Conservation (phyloP, 1,284 basidiomycete species). For the Leccinum subrobustum region DNA sequence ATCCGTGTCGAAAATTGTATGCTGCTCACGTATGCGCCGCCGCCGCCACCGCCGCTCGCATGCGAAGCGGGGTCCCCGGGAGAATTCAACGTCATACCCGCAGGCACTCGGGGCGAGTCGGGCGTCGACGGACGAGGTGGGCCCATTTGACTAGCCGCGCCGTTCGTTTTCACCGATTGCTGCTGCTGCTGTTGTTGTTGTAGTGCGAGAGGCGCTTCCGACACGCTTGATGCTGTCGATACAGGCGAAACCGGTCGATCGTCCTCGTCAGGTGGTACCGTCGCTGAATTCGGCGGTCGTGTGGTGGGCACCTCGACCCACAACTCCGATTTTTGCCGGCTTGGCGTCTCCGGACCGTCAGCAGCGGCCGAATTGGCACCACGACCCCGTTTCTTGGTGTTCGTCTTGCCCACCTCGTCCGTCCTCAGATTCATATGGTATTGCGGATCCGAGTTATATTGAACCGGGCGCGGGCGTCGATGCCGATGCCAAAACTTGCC, state of each 20-base stretch:
- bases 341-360: constrained; percentile 56
- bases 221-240: constrained; percentile 65
- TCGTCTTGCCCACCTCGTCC: constrained; percentile 54
- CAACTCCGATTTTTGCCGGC: constrained; percentile 43
- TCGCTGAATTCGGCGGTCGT: constrained; percentile 35
- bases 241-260: constrained; percentile 63
- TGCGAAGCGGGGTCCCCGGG: constrained; percentile 16
- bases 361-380: constrained; percentile 45
- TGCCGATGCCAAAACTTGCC: constrained; percentile 87
- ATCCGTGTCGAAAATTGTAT: constrained; percentile 22
- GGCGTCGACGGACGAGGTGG: constrained; percentile 26
- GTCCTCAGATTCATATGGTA: constrained; percentile 60
- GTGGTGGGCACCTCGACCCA: constrained; percentile 40
- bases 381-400: constrained; percentile 54
- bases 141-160: constrained; percentile 31
- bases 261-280: constrained; percentile 38
- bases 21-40: constrained; percentile 27
- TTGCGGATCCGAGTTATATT: constrained; percentile 72
- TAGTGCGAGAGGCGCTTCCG: constrained; percentile 67
- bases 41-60: constrained; percentile 11
- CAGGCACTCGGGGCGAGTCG: constrained; percentile 25
- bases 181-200: constrained; percentile 40
- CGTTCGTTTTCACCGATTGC: constrained; percentile 51
- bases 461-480: constrained; percentile 71
- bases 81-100: constrained; percentile 14